Evolutionary conservation across 192 early-diverging fungal species (phyloP).

Genomic region (Kappamyces sp.): DNA sequence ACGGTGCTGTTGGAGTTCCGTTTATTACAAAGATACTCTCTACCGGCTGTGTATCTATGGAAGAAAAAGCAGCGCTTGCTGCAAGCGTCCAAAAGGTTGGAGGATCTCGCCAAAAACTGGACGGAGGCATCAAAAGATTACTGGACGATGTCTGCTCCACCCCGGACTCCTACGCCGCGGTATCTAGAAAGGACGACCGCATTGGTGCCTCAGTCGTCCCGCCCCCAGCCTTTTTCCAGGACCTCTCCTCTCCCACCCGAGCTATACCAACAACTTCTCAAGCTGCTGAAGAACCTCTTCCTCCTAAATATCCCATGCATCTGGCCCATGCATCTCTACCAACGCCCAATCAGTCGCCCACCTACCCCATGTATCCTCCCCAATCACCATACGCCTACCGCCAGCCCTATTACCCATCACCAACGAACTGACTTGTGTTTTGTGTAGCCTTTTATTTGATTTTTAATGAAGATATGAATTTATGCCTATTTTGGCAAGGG

Average conservation of each 20-base stretch:
- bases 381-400: constrained; percentile 1
- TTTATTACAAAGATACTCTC: constrained; percentile 85
- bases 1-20: constrained; percentile 82
- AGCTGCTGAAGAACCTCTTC: no score
- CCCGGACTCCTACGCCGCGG: constrained; percentile 6
- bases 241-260: no score
- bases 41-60: constrained; percentile 66
- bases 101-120: constrained; percentile 29
- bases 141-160: neutral
- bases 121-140: no score
- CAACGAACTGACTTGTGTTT: no score
- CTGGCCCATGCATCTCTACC: neutral
- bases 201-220: neutral
- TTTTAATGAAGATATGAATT: no score
- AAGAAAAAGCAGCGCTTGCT: constrained; percentile 71
- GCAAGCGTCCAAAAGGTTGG: constrained; percentile 58
- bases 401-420: constrained; percentile 14
- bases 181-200: neutral
- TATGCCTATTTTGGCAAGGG: no score
- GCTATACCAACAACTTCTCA: no score
- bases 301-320: no score
- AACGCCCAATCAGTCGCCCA: constrained; percentile 14
- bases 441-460: no score
- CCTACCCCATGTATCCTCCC: constrained; percentile 10
- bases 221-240: no score